phyloP scores from a whole-genome alignment of 345 rosid species.

The Arabis alpina region DNA sequence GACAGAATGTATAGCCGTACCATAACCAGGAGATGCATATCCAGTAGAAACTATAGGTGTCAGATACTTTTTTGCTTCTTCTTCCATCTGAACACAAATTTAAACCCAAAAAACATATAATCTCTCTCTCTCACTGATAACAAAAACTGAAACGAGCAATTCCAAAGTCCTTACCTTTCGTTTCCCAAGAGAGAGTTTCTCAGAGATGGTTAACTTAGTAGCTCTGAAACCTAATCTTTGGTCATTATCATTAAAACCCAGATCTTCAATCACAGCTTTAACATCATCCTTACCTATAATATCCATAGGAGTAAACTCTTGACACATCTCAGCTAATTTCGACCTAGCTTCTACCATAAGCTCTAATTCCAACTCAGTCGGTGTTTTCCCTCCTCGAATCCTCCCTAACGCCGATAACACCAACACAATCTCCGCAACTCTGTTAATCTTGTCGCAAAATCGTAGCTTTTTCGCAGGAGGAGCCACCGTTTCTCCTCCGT shows the following conservation, averaged over 20 bases:
- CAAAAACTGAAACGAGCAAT: background rate
- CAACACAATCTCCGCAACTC: conserved; percentile 89
- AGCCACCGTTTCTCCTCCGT: conserved; percentile 21
- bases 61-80: conserved; percentile 58
- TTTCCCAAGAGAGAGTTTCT: conserved; percentile 64
- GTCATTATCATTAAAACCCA: conserved; percentile 71
- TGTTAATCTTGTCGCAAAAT: conserved; percentile 39
- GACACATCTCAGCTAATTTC: conserved; percentile 61
- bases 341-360: conserved; percentile 85
- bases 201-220: conserved; percentile 62
- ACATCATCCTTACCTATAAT: conserved; percentile 61
- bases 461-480: conserved; percentile 51
- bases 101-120: no score
- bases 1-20: conserved; percentile 44
- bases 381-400: conserved; percentile 67
- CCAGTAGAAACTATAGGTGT: conserved; percentile 46
- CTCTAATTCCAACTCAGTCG: conserved; percentile 66
- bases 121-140: no score
- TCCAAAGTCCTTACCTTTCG: conserved; percentile 59
- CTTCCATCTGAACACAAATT: conserved; percentile 66
- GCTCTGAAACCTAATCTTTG: conserved; percentile 63
- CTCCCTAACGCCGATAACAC: conserved; percentile 76
- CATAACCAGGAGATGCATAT: conserved; percentile 43
- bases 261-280: conserved; percentile 71
- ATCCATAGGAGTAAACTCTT: conserved; percentile 64